Conservation (phyloP, 2,329 filamentous ascomycete species). For the Talaromyces rugulosus region DNA sequence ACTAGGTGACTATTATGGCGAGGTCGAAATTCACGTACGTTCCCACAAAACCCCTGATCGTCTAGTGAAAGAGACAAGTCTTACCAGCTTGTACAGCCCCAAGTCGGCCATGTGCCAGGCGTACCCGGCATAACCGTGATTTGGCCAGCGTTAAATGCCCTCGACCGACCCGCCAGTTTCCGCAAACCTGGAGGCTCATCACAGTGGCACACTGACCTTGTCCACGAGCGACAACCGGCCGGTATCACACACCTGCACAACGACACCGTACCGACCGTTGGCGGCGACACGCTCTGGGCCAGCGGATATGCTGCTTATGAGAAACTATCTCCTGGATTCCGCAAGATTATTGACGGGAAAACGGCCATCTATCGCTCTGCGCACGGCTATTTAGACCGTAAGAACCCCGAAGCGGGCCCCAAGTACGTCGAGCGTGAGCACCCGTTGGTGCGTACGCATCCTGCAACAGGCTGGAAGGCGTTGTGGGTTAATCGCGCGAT, state of each 20-base stretch:
- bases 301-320: conserved; percentile 68
- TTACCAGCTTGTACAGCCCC: conserved; percentile 47
- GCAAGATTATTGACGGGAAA: conserved; percentile 65
- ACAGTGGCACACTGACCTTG: conserved; percentile 66
- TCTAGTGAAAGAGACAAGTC: not conserved
- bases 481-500: conserved; percentile 69
- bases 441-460: conserved; percentile 66
- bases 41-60: not conserved
- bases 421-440: conserved; percentile 64
- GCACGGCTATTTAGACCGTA: conserved; percentile 63
- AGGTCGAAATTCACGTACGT: conserved; percentile 64
- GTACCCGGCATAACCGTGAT: conserved; percentile 62
- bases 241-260: conserved; percentile 68
- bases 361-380: conserved; percentile 63
- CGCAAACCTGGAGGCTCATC: conserved; percentile 64
- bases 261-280: conserved; percentile 60
- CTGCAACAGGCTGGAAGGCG: conserved; percentile 70
- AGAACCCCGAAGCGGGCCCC: conserved; percentile 58
- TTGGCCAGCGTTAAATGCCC: conserved; percentile 65
- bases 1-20: conserved; percentile 61
- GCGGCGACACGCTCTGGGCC: conserved; percentile 70
- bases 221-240: conserved; percentile 66
- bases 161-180: conserved; percentile 58
- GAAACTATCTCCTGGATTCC: conserved; percentile 67
- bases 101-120: conserved; percentile 67